Evolutionary conservation across 768 basidiomycete genomes (phyloP).

Genomic region (Kwoniella bestiolae): DNA sequence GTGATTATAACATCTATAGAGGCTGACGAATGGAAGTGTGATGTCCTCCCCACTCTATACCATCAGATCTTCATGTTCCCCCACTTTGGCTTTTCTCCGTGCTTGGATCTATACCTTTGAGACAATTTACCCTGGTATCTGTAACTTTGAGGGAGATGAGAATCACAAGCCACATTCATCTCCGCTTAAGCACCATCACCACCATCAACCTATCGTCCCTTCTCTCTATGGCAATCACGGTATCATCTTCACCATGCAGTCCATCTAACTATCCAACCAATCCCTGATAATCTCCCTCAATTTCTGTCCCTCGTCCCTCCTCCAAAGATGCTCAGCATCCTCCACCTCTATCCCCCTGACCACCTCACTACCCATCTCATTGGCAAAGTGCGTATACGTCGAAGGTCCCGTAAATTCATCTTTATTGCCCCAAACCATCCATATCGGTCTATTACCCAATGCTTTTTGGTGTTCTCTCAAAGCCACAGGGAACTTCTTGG

Average conservation of each 20-base stretch:
- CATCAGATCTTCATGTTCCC: not conserved
- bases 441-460: not conserved
- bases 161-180: not conserved
- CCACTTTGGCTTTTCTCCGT: conserved; percentile 3
- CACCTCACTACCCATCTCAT: conserved; percentile 4
- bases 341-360: conserved; percentile 26
- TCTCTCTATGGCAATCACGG: too few relatives aligned
- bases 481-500: conserved; percentile 24
- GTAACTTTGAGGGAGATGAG: not conserved
- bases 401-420: conserved; percentile 40
- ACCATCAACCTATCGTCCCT: not conserved
- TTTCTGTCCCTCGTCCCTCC: conserved; percentile 26
- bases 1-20: too few relatives aligned
- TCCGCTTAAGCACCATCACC: not conserved
- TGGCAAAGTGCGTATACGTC: conserved; percentile 13
- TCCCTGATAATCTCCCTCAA: conserved; percentile 21
- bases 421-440: conserved; percentile 29
- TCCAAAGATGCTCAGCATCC: conserved; percentile 65
- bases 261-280: conserved; percentile 16
- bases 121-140: not conserved
- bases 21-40: not conserved
- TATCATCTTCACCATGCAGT: not conserved
- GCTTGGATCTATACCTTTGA: not conserved
- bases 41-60: not conserved
- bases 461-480: conserved; percentile 3